Evolutionary conservation across 192 early-diverging fungal genomes (phyloP).

Genomic region (Mortierella claussenii): DNA sequence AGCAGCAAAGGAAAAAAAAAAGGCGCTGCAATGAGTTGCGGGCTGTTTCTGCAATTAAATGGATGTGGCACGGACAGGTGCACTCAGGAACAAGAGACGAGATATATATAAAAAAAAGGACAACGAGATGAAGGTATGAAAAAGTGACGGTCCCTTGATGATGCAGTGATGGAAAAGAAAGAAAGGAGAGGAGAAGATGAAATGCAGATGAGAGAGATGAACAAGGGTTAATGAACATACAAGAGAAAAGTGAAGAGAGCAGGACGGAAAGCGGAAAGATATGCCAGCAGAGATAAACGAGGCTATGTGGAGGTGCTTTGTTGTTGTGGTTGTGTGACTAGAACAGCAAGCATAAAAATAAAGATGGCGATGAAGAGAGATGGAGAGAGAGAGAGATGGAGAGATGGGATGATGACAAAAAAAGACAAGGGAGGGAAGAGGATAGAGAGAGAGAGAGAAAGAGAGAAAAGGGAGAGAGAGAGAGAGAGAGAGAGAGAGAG

Average conservation of each 20-base stretch:
- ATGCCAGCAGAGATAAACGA: background rate
- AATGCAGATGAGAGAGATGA: background rate
- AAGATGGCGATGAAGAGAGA: background rate
- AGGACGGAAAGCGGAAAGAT: background rate
- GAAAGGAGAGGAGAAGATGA: background rate
- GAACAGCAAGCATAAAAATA: background rate
- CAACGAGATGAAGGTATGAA: background rate
- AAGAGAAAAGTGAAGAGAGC: background rate
- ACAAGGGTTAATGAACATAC: too few relatives aligned
- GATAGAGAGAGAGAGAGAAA: background rate
- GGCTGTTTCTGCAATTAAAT: too few relatives aligned
- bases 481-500: slow-evolving; percentile 1
- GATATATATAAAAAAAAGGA: background rate
- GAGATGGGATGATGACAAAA: background rate
- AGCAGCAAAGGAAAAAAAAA: too few relatives aligned
- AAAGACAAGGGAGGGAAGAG: background rate
- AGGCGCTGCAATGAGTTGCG: too few relatives aligned
- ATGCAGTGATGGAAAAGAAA: background rate
- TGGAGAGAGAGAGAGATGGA: slow-evolving; percentile 1
- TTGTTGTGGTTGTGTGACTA: background rate
- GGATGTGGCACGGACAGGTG: too few relatives aligned
- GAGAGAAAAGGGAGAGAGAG: background rate
- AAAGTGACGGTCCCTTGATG: background rate
- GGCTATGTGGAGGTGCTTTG: background rate
- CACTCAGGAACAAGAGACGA: background rate